Conservation (phyloP, 2,329 filamentous ascomycete genomes). For the Fusarium aywerte region DNA sequence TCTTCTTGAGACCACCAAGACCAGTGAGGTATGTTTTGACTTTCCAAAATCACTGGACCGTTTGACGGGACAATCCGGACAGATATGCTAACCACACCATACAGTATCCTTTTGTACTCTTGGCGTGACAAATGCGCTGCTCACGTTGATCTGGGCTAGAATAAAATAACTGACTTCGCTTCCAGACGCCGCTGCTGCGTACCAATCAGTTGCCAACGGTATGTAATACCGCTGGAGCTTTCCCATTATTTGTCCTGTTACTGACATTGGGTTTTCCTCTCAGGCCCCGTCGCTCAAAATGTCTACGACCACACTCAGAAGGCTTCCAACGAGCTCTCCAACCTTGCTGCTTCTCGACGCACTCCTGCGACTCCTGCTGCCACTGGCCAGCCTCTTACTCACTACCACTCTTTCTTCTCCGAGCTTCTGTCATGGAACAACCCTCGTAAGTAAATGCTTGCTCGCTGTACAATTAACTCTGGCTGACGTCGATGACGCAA, state of each 20-base stretch:
- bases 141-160: not conserved
- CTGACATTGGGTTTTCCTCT: slow-evolving; percentile 21
- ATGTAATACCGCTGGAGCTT: slow-evolving; percentile 36
- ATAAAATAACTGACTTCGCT: slow-evolving; percentile 47
- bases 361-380: slow-evolving; percentile 65
- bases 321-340: slow-evolving; percentile 66
- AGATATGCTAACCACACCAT: slow-evolving; percentile 36
- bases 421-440: slow-evolving; percentile 77
- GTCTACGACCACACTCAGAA: slow-evolving; percentile 67
- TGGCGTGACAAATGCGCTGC: slow-evolving; percentile 7
- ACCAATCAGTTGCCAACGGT: slow-evolving; percentile 61
- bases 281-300: slow-evolving; percentile 69
- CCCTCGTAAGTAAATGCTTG: slow-evolving; percentile 62
- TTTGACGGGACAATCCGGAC: slow-evolving; percentile 26
- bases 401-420: slow-evolving; percentile 77
- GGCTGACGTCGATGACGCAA: slow-evolving; percentile 23
- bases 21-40: slow-evolving; percentile 61
- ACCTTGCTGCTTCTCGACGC: slow-evolving; percentile 67
- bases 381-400: slow-evolving; percentile 71
- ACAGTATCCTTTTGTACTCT: slow-evolving; percentile 25
- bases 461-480: slow-evolving; percentile 4
- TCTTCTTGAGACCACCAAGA: slow-evolving; percentile 60
- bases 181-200: slow-evolving; percentile 62
- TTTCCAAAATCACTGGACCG: slow-evolving; percentile 22
- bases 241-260: slow-evolving; percentile 3